Evolutionary conservation across 331 rosid genomes (phyloP).

Genomic region (Spiraea crenata): DNA sequence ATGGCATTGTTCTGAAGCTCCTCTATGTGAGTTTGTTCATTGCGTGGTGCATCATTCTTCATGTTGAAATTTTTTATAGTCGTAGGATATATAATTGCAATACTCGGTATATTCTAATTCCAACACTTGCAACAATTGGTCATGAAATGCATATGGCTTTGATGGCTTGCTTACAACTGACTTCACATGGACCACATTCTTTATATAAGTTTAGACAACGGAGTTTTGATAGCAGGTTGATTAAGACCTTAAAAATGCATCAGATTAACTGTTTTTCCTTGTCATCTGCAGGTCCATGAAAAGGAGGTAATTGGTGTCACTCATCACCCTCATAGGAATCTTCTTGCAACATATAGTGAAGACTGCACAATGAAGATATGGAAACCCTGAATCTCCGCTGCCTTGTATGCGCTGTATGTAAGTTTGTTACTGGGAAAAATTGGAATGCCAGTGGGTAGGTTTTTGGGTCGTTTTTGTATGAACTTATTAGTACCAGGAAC

Average conservation of each 20-base stretch:
- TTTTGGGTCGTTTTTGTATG: neutral
- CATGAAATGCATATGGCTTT: no score
- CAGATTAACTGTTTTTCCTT: neutral
- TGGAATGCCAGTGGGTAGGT: neutral
- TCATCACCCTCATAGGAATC: slow-evolving; percentile 98
- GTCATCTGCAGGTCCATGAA: slow-evolving; percentile 75
- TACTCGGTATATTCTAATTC: neutral
- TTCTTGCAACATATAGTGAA: slow-evolving; percentile 80
- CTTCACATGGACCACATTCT: neutral
- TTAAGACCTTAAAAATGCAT: neutral
- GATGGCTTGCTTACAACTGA: no score
- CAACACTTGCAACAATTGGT: neutral
- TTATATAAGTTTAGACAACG: neutral
- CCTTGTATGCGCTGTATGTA: neutral
- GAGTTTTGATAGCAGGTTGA: neutral
- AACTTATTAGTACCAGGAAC: neutral
- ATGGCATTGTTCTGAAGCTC: neutral
- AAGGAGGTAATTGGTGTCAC: slow-evolving; percentile 88
- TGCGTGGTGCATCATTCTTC: neutral
- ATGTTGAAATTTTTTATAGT: neutral
- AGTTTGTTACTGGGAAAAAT: neutral
- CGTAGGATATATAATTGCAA: neutral
- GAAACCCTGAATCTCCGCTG: slow-evolving; percentile 63
- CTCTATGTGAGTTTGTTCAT: neutral
- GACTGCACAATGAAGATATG: slow-evolving; percentile 93